Evolutionary conservation across 129 eudicot species (phyloP).

Genomic region (Chrysanthemum seticuspe): DNA sequence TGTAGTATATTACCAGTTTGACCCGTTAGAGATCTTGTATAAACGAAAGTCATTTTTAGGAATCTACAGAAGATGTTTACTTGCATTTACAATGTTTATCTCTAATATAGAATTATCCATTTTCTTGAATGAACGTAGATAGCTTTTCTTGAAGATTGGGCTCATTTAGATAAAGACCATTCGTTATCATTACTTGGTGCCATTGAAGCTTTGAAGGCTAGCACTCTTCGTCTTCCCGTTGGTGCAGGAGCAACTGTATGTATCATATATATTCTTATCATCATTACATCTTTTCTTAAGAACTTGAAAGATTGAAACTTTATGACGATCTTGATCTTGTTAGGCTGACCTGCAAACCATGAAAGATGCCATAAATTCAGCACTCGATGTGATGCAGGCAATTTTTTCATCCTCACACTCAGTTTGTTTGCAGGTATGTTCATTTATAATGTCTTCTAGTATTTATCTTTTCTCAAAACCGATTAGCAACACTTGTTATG

Average conservation of each 20-base stretch:
- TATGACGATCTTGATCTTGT: slow-evolving; percentile 5
- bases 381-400: slow-evolving; percentile 81
- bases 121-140: slow-evolving; percentile 43
- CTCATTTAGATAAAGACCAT: slow-evolving; percentile 73
- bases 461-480: not conserved
- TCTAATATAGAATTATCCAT: not conserved
- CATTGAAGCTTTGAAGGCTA: slow-evolving; percentile 94
- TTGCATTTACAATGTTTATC: not conserved
- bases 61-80: not conserved
- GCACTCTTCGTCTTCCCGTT: slow-evolving; percentile 98
- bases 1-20: not conserved
- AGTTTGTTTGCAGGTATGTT: slow-evolving; percentile 58
- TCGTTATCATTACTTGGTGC: slow-evolving; percentile 76
- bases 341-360: slow-evolving; percentile 78
- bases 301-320: not conserved
- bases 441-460: not conserved
- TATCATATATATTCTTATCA: slow-evolving; percentile 1
- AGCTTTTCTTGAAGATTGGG: slow-evolving; percentile 75
- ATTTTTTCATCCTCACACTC: slow-evolving; percentile 61
- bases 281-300: slow-evolving; percentile 11
- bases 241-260: slow-evolving; percentile 78
- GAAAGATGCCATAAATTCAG: slow-evolving; percentile 83
- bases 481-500: not conserved
- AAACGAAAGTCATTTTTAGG: not conserved
- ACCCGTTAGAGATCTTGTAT: not conserved